Evolutionary conservation across 2,329 filamentous ascomycete genomes (phyloP).

Genomic region (Hymenoscyphus repandus): DNA sequence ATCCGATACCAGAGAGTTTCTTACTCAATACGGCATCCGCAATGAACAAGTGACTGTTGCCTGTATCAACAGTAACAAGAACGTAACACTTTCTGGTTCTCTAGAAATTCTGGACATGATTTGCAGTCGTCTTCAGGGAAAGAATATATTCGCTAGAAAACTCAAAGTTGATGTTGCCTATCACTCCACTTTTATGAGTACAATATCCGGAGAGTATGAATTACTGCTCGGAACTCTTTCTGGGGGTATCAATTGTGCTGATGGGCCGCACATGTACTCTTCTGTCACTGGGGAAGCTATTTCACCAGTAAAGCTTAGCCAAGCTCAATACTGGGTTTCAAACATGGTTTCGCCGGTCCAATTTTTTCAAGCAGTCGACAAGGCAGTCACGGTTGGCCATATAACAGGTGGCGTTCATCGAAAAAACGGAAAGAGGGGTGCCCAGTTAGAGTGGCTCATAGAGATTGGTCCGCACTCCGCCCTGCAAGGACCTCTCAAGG

Average conservation of each 20-base stretch:
- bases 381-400: neutral
- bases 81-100: conserved; percentile 25
- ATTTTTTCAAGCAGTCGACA: conserved; percentile 35
- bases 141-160: conserved; percentile 13
- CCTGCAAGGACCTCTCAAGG: neutral
- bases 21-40: conserved; percentile 6
- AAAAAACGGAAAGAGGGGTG: neutral
- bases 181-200: conserved; percentile 30
- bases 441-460: neutral
- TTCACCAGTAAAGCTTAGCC: conserved; percentile 16
- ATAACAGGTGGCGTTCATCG: neutral
- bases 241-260: neutral
- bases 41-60: conserved; percentile 24
- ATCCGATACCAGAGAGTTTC: conserved; percentile 11
- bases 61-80: conserved; percentile 25
- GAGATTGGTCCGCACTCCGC: conserved; percentile 16
- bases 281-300: conserved; percentile 32
- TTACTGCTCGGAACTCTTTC: neutral
- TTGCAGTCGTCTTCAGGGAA: neutral
- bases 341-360: conserved; percentile 41
- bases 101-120: conserved; percentile 10
- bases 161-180: conserved; percentile 24
- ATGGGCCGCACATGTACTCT: conserved; percentile 35
- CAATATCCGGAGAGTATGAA: conserved; percentile 21
- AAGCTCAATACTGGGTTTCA: conserved; percentile 37